Conservation (phyloP, 2,329 filamentous ascomycete species). For the Penicillium concentricum region DNA sequence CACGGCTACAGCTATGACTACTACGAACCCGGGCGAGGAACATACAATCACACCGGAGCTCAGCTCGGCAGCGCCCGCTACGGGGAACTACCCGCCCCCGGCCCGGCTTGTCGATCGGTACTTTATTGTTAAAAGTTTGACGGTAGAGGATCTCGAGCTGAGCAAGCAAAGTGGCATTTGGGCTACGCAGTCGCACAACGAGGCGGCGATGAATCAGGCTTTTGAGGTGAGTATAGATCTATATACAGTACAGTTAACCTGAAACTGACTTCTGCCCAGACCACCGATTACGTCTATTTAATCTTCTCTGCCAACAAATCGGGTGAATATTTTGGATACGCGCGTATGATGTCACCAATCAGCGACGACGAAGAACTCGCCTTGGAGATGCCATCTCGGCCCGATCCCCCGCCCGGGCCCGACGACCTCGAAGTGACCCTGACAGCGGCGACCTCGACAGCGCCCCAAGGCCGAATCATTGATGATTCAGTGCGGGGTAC, state of each 20-base stretch:
- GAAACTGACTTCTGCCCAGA: conserved; percentile 47
- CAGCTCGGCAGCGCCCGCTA: conserved; percentile 17
- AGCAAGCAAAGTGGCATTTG: conserved; percentile 87
- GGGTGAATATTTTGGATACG: conserved; percentile 94
- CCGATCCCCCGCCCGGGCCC: conserved; percentile 55
- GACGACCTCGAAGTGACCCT: conserved; percentile 77
- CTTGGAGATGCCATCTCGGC: conserved; percentile 67
- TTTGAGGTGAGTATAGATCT: conserved; percentile 62
- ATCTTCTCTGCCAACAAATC: conserved; percentile 98
- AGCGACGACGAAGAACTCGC: conserved; percentile 70
- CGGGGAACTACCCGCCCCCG: conserved; percentile 10
- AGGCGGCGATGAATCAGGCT: conserved; percentile 76
- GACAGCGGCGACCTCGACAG: conserved; percentile 73
- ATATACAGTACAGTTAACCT: background rate
- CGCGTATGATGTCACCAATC: conserved; percentile 82
- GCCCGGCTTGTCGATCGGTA: conserved; percentile 67
- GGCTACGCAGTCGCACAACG: conserved; percentile 94
- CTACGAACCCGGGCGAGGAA: conserved; percentile 11
- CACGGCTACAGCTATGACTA: background rate
- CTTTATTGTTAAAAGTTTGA: conserved; percentile 91
- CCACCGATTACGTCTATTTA: conserved; percentile 79
- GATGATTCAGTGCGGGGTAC: conserved; percentile 92
- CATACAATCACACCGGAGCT: background rate
- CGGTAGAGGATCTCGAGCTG: conserved; percentile 81
- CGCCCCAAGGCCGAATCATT: conserved; percentile 81